Evolutionary conservation across 495 filamentous ascomycete genomes (phyloP).

Genomic region (Podospora pseudopauciseta): DNA sequence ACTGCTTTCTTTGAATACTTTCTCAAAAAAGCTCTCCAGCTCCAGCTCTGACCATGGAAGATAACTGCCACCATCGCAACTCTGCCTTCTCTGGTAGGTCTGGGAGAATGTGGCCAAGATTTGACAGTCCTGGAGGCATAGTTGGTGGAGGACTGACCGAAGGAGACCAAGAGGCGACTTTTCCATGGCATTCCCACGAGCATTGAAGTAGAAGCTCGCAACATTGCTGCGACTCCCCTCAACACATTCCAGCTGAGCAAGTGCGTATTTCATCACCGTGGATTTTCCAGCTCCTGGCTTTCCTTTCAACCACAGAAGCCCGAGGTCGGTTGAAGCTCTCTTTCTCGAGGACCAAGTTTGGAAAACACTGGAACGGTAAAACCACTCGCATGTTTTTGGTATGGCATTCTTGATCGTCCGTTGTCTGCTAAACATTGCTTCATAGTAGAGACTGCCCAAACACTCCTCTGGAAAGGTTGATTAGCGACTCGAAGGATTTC

Average conservation of each 20-base stretch:
- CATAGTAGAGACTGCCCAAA: too few species aligned
- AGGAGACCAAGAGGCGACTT: not conserved
- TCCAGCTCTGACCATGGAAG: too few species aligned
- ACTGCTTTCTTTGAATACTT: too few species aligned
- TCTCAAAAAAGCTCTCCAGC: too few species aligned
- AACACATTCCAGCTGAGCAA: not conserved
- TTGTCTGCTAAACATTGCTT: not conserved
- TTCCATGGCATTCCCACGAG: not conserved
- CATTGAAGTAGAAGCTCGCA: not conserved
- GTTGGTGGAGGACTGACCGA: too few species aligned
- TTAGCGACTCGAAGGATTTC: too few species aligned
- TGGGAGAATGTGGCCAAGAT: too few species aligned
- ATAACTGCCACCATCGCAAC: too few species aligned
- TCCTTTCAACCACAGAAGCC: not conserved
- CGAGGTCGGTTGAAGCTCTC: not conserved
- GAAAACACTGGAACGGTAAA: not conserved
- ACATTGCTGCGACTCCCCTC: not conserved
- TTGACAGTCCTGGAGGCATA: too few species aligned
- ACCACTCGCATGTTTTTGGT: not conserved
- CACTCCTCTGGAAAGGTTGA: too few species aligned
- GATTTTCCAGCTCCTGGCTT: not conserved
- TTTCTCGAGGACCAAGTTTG: not conserved
- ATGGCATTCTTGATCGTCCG: not conserved
- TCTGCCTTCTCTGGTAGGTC: too few species aligned
- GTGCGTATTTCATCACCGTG: not conserved